Conservation (phyloP, 495 filamentous ascomycete genomes). For the Penicillium pulvis region DNA sequence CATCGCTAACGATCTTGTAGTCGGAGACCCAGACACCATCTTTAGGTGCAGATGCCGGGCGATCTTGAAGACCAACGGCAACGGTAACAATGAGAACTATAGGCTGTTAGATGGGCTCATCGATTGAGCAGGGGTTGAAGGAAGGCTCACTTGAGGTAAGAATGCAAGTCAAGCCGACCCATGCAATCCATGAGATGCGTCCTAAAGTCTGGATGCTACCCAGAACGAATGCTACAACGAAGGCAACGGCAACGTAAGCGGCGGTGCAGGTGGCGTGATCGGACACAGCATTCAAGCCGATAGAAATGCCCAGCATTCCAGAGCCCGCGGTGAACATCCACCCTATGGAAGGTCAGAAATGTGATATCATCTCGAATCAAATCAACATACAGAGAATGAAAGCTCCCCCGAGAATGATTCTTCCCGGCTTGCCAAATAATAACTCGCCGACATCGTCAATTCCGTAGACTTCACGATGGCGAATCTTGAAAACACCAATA, state of each 20-base stretch:
- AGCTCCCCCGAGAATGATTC: slow-evolving; percentile 59
- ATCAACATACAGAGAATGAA: slow-evolving; percentile 44
- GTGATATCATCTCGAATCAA: not conserved
- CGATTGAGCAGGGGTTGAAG: slow-evolving; percentile 10
- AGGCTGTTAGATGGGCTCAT: not conserved
- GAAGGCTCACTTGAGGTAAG: slow-evolving; percentile 41
- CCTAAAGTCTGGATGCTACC: slow-evolving; percentile 43
- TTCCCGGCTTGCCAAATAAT: slow-evolving; percentile 63
- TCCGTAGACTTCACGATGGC: slow-evolving; percentile 63
- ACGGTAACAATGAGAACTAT: slow-evolving; percentile 72
- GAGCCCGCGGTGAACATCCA: slow-evolving; percentile 45
- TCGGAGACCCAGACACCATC: slow-evolving; percentile 35
- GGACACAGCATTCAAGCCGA: slow-evolving; percentile 68
- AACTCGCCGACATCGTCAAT: slow-evolving; percentile 69
- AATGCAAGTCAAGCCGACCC: slow-evolving; percentile 41
- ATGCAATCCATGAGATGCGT: slow-evolving; percentile 41
- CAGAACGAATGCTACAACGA: slow-evolving; percentile 33
- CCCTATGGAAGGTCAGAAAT: slow-evolving; percentile 56
- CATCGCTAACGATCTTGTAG: slow-evolving; percentile 31
- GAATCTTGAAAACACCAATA: slow-evolving; percentile 69
- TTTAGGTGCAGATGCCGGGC: slow-evolving; percentile 38
- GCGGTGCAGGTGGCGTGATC: slow-evolving; percentile 65
- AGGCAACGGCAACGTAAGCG: slow-evolving; percentile 40
- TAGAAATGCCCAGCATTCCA: slow-evolving; percentile 67
- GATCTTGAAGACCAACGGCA: slow-evolving; percentile 58